Evolutionary conservation across 108 stramenopile genomes (phyloP), one percentile per base, ranked within the genome.

Genomic region (Nannochloropsis salina): DNA sequence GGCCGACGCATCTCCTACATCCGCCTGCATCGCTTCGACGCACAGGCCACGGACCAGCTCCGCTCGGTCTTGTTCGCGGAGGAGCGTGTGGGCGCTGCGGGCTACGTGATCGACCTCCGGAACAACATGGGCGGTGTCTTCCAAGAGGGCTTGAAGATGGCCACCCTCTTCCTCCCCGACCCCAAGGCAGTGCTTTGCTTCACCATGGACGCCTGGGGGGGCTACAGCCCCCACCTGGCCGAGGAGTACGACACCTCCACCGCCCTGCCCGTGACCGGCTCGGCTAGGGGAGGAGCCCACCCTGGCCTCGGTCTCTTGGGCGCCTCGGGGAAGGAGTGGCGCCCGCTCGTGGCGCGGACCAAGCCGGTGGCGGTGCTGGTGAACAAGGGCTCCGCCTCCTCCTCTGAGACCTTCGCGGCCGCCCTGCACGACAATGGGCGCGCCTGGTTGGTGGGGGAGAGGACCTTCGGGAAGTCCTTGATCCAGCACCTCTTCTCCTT

Each of bases 401-500:
- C 80, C 79, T 74, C 85, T 0, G 85, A 85, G 43, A 80, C 80
- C 5, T 85, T 85, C 80, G 61, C 85, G 42, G 80, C 80, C 6
- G 85, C 85, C 18, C 43, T 85, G 8, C 80, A 80, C 42, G 85
- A 85, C 44, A 85, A 85, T 42, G 85, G 80, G 1, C 42, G 21
- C 6, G 85, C 85, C 41, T 42, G 31, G 15, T 15, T 85, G 42
- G 79, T 85, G 21, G 85, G 85, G 12, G 80, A 43, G 18, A 11
- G 85, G 18, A 85, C 85, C 0, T 85, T 79, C 80, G 85, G 85
- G 3, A 85, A 85, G 80, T 41, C 80, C 20, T 41, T 85, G 40
- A 80, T 85, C 6, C 85, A 85, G 80, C 85, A 85, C 85, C 31
- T 80, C 4, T 85, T 85, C 18, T 80, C 85, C 40, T 42, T 85